Evolutionary conservation across 23 red algal species (phyloP), one percentile per base, ranked within the genome.

Genomic region (Gracilaria vermiculophylla): DNA sequence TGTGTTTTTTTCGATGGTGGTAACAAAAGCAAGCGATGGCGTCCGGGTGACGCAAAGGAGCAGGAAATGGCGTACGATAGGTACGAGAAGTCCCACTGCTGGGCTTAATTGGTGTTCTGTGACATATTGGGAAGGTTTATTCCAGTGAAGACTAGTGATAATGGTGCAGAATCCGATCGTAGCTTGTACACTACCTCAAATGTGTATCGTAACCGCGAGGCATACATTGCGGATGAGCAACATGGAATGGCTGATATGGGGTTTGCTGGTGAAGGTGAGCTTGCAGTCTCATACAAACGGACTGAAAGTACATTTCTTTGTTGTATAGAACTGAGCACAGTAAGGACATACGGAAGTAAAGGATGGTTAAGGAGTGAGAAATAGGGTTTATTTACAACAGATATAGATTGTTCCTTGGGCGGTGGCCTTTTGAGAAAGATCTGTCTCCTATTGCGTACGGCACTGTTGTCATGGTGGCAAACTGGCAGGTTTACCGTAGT

Each of bases 211-310:
- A 16, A 69, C 28, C 42, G 37, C 6, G 14, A 1, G 15, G 10
- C 20, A 8, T 83, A 43, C 45, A 47, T 78, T 57, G 28, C 11
- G 3, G 7, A 54, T 6, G 47, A 39, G 8, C 56, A 85, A 25
- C 80, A 85, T 53, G 40, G 80, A 23, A 85, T 69, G 80, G 80
- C 80, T 37, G 80, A 85, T 41, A 42, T 70, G 80, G 61, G 57
- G 42, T 85, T 51, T 33, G 42, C 80, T 3, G 41, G 80, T 3
- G 60, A 70, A 31, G 60, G 41, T 4, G 60, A 35, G 8, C 41
- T 85, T 2, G 56, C 73, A 34, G 81, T 86, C 27, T 64, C 60
- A 27, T 86, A 41, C 41, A 72, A 86, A 86, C 36, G 66, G 23
- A 76, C 33, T 20, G 44, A 43, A 37, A 57, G 67, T 21, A 75